Evolutionary conservation across 306 rosid genomes (phyloP), one percentile per base, ranked within the genome.

Genomic region (Cucurbita maxima): DNA sequence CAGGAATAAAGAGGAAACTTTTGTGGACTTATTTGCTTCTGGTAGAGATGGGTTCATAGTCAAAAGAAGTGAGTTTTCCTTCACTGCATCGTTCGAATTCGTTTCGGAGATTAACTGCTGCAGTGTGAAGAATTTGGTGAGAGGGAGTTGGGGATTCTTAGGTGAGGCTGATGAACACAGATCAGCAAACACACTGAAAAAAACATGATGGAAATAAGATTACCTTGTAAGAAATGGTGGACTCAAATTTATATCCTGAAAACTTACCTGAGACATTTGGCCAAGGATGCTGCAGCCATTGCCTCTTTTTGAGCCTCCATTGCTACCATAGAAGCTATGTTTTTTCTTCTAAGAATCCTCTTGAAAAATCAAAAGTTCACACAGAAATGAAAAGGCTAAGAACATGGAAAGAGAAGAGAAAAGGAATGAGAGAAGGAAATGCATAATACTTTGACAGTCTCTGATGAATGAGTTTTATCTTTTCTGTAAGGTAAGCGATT

Each of bases 251-350:
- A 41, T 37, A 52, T 15, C 36, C 73, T 18, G 44, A 25, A 37
- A 45, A 58, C 60, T 41, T 89, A 94, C 99, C 89, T 86, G 70
- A 91, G 85, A 80, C 96, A 89, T 83, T 77, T 91, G 79, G 89
- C 86, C 56, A 88, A 79, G 56, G 68, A 78, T 74, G 96, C 83
- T 74, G 99, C 96, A 53, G 81, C 82, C 16, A 83, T 75, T 76
- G 96, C 95, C 82, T 91, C 97, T 75, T 88, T 87, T 76, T 94
- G 96, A 76, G 99, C 97, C 84, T 91, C 96, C 81, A 79, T 66
- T 64, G 82, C 88, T 47, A 94, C 88, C 81, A 83, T 77, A 79
- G 96, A 84, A n/a, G 97, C 97, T 78, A 89, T 69, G 75, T 86
- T 81, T 80, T 86, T 83, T 84, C 91, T 89, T 77, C 96, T 94